Conservation (phyloP, 192 early-diverging fungal genomes). For the Coemansia pectinata region DNA sequence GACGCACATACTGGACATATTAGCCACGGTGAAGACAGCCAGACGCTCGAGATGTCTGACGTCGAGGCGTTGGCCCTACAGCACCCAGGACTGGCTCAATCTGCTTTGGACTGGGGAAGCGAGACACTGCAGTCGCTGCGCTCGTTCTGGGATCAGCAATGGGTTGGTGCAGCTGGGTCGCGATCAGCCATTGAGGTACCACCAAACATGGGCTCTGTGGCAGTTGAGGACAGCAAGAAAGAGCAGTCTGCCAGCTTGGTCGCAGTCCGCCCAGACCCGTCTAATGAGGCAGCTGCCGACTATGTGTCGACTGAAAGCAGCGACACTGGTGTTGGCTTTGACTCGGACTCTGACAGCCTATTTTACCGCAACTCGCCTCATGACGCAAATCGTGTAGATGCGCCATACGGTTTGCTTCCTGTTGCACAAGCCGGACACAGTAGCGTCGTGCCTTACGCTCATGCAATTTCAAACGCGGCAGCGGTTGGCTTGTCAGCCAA, state of each 20-base stretch:
- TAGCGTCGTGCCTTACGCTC: not conserved
- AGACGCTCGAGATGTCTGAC: not conserved
- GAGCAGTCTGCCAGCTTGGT: not conserved
- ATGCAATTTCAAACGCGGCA: not conserved
- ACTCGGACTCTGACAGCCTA: conserved; percentile 22
- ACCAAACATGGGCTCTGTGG: not conserved
- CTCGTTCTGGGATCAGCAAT: conserved; percentile 40
- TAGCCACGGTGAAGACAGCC: not conserved
- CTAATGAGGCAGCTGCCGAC: not conserved
- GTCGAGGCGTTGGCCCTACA: conserved; percentile 1
- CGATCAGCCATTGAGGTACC: not conserved
- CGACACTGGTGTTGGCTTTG: not conserved
- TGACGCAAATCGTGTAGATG: conserved; percentile 18
- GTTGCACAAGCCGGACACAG: not conserved
- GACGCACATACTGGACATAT: not conserved
- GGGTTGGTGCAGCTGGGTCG: not conserved
- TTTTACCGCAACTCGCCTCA: conserved; percentile 27
- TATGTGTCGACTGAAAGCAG: not conserved
- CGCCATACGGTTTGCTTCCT: conserved; percentile 27
- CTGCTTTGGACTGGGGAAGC: conserved; percentile 43
- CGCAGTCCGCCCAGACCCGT: not conserved
- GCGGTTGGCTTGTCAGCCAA: not conserved
- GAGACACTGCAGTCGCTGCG: conserved; percentile 42
- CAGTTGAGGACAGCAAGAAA: not conserved
- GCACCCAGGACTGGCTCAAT: conserved; percentile 22